Evolutionary conservation across 805 yeast species (phyloP).

Genomic region (Kazachstania viticola): DNA sequence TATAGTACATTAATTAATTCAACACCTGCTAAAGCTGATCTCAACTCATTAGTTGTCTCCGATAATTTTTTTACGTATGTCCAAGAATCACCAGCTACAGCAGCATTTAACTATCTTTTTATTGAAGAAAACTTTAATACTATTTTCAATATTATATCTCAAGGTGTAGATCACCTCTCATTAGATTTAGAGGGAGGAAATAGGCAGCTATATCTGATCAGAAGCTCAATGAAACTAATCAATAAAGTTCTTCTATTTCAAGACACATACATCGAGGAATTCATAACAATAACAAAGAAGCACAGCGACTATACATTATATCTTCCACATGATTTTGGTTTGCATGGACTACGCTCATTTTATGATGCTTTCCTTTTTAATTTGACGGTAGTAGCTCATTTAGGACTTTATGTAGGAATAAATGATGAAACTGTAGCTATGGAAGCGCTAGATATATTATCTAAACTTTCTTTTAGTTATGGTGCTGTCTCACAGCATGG

Average conservation of each 20-base stretch:
- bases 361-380: slow-evolving; percentile 63
- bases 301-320: slow-evolving; percentile 14
- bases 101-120: slow-evolving; percentile 50
- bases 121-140: slow-evolving; percentile 44
- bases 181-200: slow-evolving; percentile 13
- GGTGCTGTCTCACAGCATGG: slow-evolving; percentile 27
- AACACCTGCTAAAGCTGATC: slow-evolving; percentile 38
- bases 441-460: slow-evolving; percentile 41
- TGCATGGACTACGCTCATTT: slow-evolving; percentile 52
- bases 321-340: slow-evolving; percentile 32
- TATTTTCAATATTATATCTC: slow-evolving; percentile 43
- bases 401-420: slow-evolving; percentile 65
- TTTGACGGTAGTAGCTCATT: slow-evolving; percentile 58
- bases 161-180: slow-evolving; percentile 46
- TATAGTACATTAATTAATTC: slow-evolving; percentile 41
- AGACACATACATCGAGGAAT: slow-evolving; percentile 40
- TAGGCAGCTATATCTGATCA: slow-evolving; percentile 26
- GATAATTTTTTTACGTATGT: slow-evolving; percentile 38
- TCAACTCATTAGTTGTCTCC: slow-evolving; percentile 37
- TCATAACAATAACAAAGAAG: slow-evolving; percentile 27
- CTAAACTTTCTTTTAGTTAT: slow-evolving; percentile 32
- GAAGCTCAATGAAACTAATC: slow-evolving; percentile 36
- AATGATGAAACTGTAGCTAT: slow-evolving; percentile 39
- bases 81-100: slow-evolving; percentile 59
- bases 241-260: slow-evolving; percentile 40